These are phyloP conservation scores for Podospora pseudopauciseta DNA, from an alignment of 495 filamentous ascomycete genomes.

Conservation along the genomic window DNA sequence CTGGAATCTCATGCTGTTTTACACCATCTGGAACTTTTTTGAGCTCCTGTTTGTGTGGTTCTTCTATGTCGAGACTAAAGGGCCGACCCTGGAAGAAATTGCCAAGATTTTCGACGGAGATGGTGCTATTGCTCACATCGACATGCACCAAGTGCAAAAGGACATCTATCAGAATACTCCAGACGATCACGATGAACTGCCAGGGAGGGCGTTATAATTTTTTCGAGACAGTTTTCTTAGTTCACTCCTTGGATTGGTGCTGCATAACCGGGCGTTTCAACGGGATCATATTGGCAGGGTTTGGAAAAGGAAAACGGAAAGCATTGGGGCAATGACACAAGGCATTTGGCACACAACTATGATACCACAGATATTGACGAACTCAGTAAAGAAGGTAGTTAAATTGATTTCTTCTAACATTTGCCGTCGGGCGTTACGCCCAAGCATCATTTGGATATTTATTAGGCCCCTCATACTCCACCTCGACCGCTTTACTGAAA, in stretches of 20 bases:
- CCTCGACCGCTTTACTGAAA: conserved; percentile 42
- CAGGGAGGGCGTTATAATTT: conserved; percentile 15
- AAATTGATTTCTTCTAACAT: background rate
- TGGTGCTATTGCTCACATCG: conserved; percentile 48
- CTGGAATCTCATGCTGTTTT: conserved; percentile 63
- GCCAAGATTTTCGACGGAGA: conserved; percentile 58
- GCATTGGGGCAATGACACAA: background rate
- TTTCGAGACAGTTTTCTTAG: background rate
- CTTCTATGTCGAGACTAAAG: conserved; percentile 64
- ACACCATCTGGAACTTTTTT: conserved; percentile 57
- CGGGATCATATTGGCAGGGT: background rate
- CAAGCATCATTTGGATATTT: background rate
- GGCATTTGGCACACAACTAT: background rate
- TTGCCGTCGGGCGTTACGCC: background rate
- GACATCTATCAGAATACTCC: conserved; percentile 38
- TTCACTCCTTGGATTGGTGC: background rate
- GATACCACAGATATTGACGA: background rate
- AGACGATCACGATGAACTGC: conserved; percentile 29
- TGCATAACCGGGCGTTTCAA: background rate
- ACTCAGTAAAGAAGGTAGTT: background rate
- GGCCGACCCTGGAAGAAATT: conserved; percentile 62
- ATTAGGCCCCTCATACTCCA: conserved; percentile 20
- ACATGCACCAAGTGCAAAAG: conserved; percentile 47
- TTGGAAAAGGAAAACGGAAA: background rate
- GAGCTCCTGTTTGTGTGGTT: conserved; percentile 63